Conservation (phyloP, 305 asterid genomes). For the Fraxinus paxiana region DNA sequence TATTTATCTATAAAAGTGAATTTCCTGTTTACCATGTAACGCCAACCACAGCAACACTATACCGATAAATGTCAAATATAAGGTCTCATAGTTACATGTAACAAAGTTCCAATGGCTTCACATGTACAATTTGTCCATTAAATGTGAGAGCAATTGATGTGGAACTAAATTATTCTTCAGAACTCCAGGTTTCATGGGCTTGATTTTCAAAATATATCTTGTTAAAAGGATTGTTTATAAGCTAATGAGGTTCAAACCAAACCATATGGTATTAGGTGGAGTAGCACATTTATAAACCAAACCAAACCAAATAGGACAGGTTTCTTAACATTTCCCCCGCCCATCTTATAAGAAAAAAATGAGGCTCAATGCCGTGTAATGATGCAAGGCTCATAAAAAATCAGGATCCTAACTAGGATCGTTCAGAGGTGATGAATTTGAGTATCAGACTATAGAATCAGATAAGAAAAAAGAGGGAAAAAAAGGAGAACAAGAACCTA, state of each 20-base stretch:
- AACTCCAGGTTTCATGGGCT: not conserved
- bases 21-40: not conserved
- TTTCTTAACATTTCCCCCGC: not conserved
- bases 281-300: not conserved
- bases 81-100: not conserved
- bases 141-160: constrained; percentile 10
- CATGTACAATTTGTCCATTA: constrained; percentile 1
- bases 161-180: not conserved
- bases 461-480: not conserved
- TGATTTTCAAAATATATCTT: not conserved
- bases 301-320: not conserved
- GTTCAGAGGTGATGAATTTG: not conserved
- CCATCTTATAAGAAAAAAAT: not conserved
- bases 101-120: not conserved
- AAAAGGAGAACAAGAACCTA: not conserved
- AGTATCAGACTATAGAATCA: not conserved
- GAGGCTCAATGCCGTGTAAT: not conserved
- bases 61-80: not conserved
- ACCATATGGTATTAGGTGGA: not conserved
- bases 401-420: not conserved
- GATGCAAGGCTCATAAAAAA: not conserved
- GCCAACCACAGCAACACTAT: not conserved
- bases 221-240: not conserved
- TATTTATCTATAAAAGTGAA: not conserved
- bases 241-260: not conserved